Base-by-base conservation (phyloP, 768 basidiomycete genomes). In the Xerocomellus intermedius region DNA sequence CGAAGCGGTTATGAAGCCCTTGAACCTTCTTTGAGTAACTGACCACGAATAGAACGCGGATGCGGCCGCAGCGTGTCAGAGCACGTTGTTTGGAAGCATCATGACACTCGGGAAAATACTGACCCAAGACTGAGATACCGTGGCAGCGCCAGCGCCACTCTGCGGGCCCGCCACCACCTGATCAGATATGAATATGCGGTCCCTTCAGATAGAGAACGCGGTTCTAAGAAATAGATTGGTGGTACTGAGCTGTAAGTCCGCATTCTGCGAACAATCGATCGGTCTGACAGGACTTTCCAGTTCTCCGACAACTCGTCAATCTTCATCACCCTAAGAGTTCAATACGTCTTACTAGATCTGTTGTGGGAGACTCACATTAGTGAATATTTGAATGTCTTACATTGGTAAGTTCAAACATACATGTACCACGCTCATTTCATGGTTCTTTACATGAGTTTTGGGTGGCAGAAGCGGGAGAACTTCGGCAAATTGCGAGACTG, bases 1-100 rank as follows among this genome's bases (percentile, higher is more conserved):
- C 4, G 42, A 57, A 16, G 30, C 53, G 44, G 51, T 28, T 13
- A 58, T 45, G 54, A 58, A 58, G 21, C 42, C 36, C 32, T 24
- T 38, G 37, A 33, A 6, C 16, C 47, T 42, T 39, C 26, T 41
- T 21, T n/a, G 39, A 54, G 17, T n/a, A 53, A 22, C 32, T 57
- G 52, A 41, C 51, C 26, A 41, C 28, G 42, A 42, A 38, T 36
- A 42, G 28, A 42, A 19, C 26, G 8, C 42, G 7, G 30, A 33
- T 24, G n/a, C n/a, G 52, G 8, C 22, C 36, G 26, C 37, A 42
- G 13, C 33, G 42, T 49, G 48, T 48, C 17, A 41, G 36, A 39
- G 33, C 30, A 35, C 37, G 19, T 35, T 21, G 17, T 44, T 42
- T 53, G 43, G 51, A 56, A 52, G 41, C 33, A 33, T 30, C 21